These are phyloP conservation scores for Hemileccinum impolitum DNA, from an alignment of 768 basidiomycete genomes.

Conservation along the genomic window DNA sequence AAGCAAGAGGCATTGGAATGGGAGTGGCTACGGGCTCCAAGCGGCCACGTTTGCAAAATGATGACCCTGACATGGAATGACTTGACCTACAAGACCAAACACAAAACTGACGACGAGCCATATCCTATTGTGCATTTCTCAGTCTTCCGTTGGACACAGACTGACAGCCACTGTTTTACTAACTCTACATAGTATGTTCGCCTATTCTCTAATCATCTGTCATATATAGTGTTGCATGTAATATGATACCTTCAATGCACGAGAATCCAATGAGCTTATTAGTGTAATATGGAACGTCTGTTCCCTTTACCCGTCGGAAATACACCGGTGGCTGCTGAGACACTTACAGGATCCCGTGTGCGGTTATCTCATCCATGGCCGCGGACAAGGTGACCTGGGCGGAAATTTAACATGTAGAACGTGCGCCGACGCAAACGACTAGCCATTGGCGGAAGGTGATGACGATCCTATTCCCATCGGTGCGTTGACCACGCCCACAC, in stretches of 20 bases:
- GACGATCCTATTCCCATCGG: slow-evolving; percentile 29
- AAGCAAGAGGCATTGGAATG: slow-evolving; percentile 70
- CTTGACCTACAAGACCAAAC: slow-evolving; percentile 9
- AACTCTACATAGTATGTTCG: slow-evolving; percentile 31
- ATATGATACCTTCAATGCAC: slow-evolving; percentile 36
- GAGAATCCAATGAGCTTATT: slow-evolving; percentile 10
- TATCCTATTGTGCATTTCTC: slow-evolving; percentile 30
- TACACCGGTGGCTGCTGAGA: slow-evolving; percentile 4
- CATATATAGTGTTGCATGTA: slow-evolving; percentile 37
- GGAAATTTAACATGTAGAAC: slow-evolving; percentile 23
- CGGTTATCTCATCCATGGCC: slow-evolving; percentile 15
- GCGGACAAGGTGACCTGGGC: slow-evolving; percentile 22
- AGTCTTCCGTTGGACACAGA: slow-evolving; percentile 23
- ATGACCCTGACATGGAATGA: slow-evolving; percentile 46
- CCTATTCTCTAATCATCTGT: slow-evolving; percentile 32
- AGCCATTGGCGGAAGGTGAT: slow-evolving; percentile 21
- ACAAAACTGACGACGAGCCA: slow-evolving; percentile 19
- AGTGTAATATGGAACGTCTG: neutral
- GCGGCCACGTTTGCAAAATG: slow-evolving; percentile 47
- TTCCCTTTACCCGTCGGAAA: slow-evolving; percentile 12
- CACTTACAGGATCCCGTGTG: neutral
- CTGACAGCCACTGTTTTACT: slow-evolving; percentile 29
- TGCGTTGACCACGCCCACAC: slow-evolving; percentile 23
- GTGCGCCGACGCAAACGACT: slow-evolving; percentile 13
- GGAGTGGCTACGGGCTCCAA: slow-evolving; percentile 38